Conservation (phyloP, 2,329 filamentous ascomycete genomes). For the Nothophoma quercina region DNA sequence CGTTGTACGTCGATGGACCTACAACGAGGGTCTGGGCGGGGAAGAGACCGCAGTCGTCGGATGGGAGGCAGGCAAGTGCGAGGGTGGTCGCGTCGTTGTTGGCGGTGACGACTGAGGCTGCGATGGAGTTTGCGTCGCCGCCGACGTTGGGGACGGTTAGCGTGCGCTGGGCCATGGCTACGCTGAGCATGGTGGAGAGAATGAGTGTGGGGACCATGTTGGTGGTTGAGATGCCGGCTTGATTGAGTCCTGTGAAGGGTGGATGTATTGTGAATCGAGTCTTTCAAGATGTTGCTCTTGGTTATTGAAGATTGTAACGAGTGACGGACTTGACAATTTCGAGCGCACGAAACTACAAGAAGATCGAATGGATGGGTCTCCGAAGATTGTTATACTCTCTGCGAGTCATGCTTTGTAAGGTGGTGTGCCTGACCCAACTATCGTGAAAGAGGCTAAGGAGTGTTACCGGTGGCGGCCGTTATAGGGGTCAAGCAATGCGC, state of each 20-base stretch:
- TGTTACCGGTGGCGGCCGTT: neutral
- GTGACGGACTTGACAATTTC: no score
- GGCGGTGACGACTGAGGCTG: slow-evolving; percentile 26
- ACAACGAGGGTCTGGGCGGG: slow-evolving; percentile 26
- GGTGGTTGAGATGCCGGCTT: neutral
- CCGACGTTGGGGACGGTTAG: slow-evolving; percentile 22
- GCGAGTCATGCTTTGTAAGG: neutral
- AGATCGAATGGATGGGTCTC: neutral
- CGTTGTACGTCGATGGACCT: slow-evolving; percentile 29
- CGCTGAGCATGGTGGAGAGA: slow-evolving; percentile 11
- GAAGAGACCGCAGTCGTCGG: slow-evolving; percentile 30
- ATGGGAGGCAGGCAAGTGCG: slow-evolving; percentile 12
- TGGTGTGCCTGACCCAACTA: slow-evolving; percentile 1
- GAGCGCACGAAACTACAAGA: no score
- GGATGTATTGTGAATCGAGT: no score
- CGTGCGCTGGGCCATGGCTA: slow-evolving; percentile 22
- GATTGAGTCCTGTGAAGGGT: neutral
- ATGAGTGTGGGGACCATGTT: slow-evolving; percentile 15
- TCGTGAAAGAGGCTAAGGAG: neutral
- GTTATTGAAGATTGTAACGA: no score
- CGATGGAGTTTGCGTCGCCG: slow-evolving; percentile 6
- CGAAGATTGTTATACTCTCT: neutral
- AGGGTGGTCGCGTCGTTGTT: slow-evolving; percentile 22
- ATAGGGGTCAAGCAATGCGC: no score
- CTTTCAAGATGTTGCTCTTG: no score